These are phyloP conservation scores for Fusarium neocosmosporiellum DNA, from an alignment of 2,329 filamentous ascomycete species.

Conservation along the genomic window DNA sequence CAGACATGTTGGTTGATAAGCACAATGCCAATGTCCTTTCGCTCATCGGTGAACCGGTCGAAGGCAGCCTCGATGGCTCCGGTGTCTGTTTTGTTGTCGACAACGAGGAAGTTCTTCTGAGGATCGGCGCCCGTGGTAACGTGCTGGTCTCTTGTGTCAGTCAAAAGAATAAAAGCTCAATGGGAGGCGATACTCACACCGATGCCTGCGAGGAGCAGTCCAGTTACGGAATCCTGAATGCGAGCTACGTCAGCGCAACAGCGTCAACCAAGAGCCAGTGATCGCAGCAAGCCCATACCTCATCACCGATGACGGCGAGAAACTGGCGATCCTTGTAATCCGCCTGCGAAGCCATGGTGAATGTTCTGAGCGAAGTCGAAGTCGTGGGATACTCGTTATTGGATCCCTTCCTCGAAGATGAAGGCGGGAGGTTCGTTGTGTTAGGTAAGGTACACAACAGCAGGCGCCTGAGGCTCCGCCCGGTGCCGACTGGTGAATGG, in stretches of 20 bases:
- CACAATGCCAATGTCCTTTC: conserved; percentile 97
- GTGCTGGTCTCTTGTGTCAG: conserved; percentile 67
- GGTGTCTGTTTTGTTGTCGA: conserved; percentile 92
- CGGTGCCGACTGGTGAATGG: conserved; percentile 21
- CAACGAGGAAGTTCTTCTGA: conserved; percentile 98
- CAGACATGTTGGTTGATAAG: conserved; percentile 97
- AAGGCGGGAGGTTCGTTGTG: conserved; percentile 24
- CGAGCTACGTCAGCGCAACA: conserved; percentile 42
- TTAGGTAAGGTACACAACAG: conserved; percentile 13
- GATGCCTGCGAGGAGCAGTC: conserved; percentile 92
- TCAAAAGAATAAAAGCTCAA: neutral
- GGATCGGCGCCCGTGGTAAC: conserved; percentile 89
- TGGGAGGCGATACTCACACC: conserved; percentile 69
- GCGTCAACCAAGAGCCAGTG: conserved; percentile 4
- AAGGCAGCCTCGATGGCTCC: conserved; percentile 90
- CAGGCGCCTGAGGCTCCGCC: conserved; percentile 43
- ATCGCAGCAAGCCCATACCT: conserved; percentile 66
- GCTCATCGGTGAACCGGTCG: conserved; percentile 84
- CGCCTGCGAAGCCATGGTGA: conserved; percentile 62
- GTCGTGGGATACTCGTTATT: conserved; percentile 11
- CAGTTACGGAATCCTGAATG: conserved; percentile 90
- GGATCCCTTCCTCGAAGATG: conserved; percentile 27
- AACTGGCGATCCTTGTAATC: conserved; percentile 90
- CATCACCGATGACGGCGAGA: conserved; percentile 96
- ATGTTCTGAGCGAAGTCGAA: conserved; percentile 3